These are phyloP conservation scores for Trichoderma koningiopsis DNA, from an alignment of 2,329 filamentous ascomycete genomes.

Conservation along the genomic window DNA sequence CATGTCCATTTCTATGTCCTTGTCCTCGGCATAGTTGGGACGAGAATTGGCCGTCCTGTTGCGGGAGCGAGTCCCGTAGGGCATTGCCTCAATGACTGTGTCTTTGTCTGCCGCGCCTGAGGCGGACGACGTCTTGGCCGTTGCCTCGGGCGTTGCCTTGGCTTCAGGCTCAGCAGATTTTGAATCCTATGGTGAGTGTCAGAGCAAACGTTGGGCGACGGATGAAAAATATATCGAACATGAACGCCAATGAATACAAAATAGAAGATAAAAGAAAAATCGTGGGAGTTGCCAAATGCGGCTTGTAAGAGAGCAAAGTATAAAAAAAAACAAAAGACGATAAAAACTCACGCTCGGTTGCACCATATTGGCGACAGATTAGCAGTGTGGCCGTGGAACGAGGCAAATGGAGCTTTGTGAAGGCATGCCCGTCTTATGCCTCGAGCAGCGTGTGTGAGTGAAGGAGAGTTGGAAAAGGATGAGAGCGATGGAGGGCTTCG, in stretches of 20 bases:
- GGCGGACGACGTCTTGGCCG: slow-evolving; percentile 52
- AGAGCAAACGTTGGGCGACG: slow-evolving; percentile 30
- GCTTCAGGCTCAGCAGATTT: slow-evolving; percentile 40
- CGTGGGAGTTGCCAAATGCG: background rate
- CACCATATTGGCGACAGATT: slow-evolving; percentile 43
- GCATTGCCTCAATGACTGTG: slow-evolving; percentile 58
- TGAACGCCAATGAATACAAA: background rate
- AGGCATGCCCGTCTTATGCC: slow-evolving; percentile 34
- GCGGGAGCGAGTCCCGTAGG: slow-evolving; percentile 91
- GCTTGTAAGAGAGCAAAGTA: slow-evolving; percentile 14
- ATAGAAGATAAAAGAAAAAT: slow-evolving; percentile 7
- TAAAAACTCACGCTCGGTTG: slow-evolving; percentile 42
- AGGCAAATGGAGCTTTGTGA: slow-evolving; percentile 34
- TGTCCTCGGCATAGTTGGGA: slow-evolving; percentile 94
- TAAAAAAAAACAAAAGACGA: slow-evolving; percentile 18
- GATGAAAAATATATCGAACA: background rate
- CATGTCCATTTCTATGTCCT: slow-evolving; percentile 82
- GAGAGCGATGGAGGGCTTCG: slow-evolving; percentile 29
- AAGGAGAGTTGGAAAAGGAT: slow-evolving; percentile 25
- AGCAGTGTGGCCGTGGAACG: slow-evolving; percentile 41
- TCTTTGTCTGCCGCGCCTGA: slow-evolving; percentile 54
- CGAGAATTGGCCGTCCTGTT: slow-evolving; percentile 80
- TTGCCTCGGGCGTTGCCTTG: slow-evolving; percentile 39
- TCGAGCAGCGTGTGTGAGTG: slow-evolving; percentile 17
- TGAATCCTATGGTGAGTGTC: slow-evolving; percentile 37